phyloP scores from a whole-genome alignment of 2,329 filamentous ascomycete genomes.

The Cercospora citrullina region DNA sequence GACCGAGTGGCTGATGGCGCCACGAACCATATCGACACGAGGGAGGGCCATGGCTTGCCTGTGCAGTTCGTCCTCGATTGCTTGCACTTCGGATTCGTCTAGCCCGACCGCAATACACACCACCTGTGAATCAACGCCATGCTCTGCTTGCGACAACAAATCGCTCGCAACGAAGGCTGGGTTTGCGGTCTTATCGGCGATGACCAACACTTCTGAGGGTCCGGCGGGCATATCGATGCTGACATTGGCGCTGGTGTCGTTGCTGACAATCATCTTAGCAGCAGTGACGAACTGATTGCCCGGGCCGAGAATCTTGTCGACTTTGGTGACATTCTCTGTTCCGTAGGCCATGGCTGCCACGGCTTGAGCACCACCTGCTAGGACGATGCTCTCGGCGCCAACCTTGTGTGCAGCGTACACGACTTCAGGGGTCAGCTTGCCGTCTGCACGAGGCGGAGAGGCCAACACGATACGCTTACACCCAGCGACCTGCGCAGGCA shows the following conservation, averaged over 20 bases:
- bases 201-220: slow-evolving; percentile 92
- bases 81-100: slow-evolving; percentile 67
- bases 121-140: slow-evolving; percentile 94
- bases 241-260: slow-evolving; percentile 92
- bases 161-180: slow-evolving; percentile 95
- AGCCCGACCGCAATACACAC: slow-evolving; percentile 85
- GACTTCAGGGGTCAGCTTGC: slow-evolving; percentile 91
- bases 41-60: slow-evolving; percentile 82
- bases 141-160: slow-evolving; percentile 91
- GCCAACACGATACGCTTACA: slow-evolving; percentile 94
- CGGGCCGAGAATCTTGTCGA: slow-evolving; percentile 97
- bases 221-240: slow-evolving; percentile 99
- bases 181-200: slow-evolving; percentile 84
- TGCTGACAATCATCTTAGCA: slow-evolving; percentile 96
- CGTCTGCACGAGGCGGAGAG: slow-evolving; percentile 84
- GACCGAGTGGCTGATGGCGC: slow-evolving; percentile 86
- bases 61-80: slow-evolving; percentile 90
- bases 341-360: slow-evolving; percentile 97
- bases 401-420: slow-evolving; percentile 97
- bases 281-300: slow-evolving; percentile 99
- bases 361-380: slow-evolving; percentile 93
- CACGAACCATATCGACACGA: slow-evolving; percentile 87
- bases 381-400: slow-evolving; percentile 90
- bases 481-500: slow-evolving; percentile 94
- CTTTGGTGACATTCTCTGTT: slow-evolving; percentile 89